A percentile compares a stretch with the other conserved stretches of the same genome.
These are phyloP conservation scores for Talaromyces sp. DNA, from an alignment of 2,329 filamentous ascomycete species.

Conservation along the genomic window DNA sequence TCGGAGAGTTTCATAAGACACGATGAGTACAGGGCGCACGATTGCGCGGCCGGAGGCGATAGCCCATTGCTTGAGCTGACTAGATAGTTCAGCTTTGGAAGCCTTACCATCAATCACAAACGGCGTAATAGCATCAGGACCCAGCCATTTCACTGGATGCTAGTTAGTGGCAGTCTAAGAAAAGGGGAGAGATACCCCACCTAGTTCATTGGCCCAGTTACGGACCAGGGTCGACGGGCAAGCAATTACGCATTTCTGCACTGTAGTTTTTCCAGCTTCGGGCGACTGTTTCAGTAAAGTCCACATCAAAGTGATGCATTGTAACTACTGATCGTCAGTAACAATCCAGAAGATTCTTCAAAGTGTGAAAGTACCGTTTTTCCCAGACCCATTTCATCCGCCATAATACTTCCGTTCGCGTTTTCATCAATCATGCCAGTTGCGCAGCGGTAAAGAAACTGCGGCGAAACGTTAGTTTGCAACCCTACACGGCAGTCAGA, in stretches of 20 bases:
- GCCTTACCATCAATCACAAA: conserved; percentile 98
- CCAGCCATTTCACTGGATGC: conserved; percentile 78
- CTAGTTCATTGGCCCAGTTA: conserved; percentile 95
- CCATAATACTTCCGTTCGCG: conserved; percentile 98
- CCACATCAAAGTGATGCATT: conserved; percentile 97
- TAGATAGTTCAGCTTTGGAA: conserved; percentile 84
- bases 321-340: conserved; percentile 45
- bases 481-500: neutral
- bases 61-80: conserved; percentile 90
- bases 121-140: conserved; percentile 80
- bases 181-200: conserved; percentile 20
- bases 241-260: conserved; percentile 94
- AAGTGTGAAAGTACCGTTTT: conserved; percentile 59
- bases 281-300: conserved; percentile 93
- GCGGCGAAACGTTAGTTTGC: conserved; percentile 7
- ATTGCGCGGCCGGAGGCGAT: conserved; percentile 85
- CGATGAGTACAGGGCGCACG: conserved; percentile 88
- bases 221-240: conserved; percentile 94
- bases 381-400: conserved; percentile 96
- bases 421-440: conserved; percentile 93
- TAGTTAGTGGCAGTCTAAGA: conserved; percentile 14
- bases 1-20: conserved; percentile 93
- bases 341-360: neutral
- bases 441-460: conserved; percentile 88
- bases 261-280: conserved; percentile 86